Conservation (phyloP, 768 basidiomycete genomes). For the Leccinum imitatum region DNA sequence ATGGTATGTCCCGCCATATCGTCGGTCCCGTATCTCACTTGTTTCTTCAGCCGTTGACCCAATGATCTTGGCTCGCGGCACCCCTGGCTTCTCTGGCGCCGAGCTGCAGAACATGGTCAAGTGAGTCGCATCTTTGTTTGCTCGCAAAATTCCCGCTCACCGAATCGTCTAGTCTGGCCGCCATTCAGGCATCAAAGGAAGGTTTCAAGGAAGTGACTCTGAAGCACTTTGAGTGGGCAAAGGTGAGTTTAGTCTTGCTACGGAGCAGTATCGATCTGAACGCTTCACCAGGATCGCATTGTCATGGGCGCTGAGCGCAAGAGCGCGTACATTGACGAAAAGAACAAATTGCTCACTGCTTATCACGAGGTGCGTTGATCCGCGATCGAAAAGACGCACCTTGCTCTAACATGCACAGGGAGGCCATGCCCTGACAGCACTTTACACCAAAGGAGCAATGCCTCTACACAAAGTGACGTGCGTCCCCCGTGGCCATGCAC, state of each 20-base stretch:
- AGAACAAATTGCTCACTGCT: conserved; percentile 86
- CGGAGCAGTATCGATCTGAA: not conserved
- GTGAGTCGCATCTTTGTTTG: conserved; percentile 41
- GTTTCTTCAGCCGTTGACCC: conserved; percentile 72
- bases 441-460: conserved; percentile 94
- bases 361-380: conserved; percentile 79
- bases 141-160: not conserved
- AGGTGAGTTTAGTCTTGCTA: conserved; percentile 44
- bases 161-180: conserved; percentile 62
- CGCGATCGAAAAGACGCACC: not conserved
- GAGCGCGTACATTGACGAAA: conserved; percentile 84
- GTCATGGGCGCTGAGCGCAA: conserved; percentile 96
- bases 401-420: conserved; percentile 46
- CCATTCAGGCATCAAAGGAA: conserved; percentile 91
- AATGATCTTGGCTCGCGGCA: conserved; percentile 87
- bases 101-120: conserved; percentile 98
- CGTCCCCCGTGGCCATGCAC: conserved; percentile 91
- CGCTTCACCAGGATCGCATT: conserved; percentile 72
- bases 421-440: conserved; percentile 90
- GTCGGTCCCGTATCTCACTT: not conserved
- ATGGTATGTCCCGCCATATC: conserved; percentile 40
- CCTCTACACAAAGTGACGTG: conserved; percentile 98
- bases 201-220: conserved; percentile 66
- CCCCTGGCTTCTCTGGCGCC: conserved; percentile 95
- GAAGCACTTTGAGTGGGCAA: conserved; percentile 97